Percentiles rank a stretch among this genome's conserved stretches.
Conservation (phyloP, 495 filamentous ascomycete genomes). For the Penicillium atrosanguineum region DNA sequence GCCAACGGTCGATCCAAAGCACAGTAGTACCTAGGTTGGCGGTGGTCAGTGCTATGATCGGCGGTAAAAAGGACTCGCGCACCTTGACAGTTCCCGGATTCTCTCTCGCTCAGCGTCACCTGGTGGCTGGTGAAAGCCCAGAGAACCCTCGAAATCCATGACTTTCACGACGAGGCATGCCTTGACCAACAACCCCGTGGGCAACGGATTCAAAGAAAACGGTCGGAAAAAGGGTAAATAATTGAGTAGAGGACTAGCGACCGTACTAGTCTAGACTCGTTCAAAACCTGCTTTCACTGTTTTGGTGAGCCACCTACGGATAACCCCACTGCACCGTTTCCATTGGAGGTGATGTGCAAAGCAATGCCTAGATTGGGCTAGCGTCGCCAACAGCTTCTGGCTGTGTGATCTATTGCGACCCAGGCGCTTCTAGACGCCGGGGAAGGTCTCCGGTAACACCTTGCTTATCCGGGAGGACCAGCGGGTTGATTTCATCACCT, state of each 20-base stretch:
- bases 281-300: slow-evolving; percentile 4
- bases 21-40: slow-evolving; percentile 30
- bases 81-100: slow-evolving; percentile 24
- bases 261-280: neutral
- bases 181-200: neutral
- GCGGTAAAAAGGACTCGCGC: neutral
- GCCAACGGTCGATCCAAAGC: slow-evolving; percentile 16
- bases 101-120: slow-evolving; percentile 22
- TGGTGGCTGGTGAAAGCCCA: slow-evolving; percentile 11
- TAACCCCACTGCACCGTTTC: neutral
- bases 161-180: slow-evolving; percentile 4
- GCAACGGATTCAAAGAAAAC: neutral
- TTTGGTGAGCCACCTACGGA: neutral
- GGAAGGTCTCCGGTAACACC: neutral
- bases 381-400: slow-evolving; percentile 1
- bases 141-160: slow-evolving; percentile 13
- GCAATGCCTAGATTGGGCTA: neutral
- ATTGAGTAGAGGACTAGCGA: neutral
- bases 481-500: neutral
- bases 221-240: neutral
- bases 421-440: neutral
- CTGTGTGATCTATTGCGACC: slow-evolving; percentile 1
- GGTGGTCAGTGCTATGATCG: neutral
- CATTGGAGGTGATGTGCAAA: neutral
- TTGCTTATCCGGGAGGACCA: neutral